Conservation (phyloP, 768 basidiomycete species). For the Cubamyces sp. region DNA sequence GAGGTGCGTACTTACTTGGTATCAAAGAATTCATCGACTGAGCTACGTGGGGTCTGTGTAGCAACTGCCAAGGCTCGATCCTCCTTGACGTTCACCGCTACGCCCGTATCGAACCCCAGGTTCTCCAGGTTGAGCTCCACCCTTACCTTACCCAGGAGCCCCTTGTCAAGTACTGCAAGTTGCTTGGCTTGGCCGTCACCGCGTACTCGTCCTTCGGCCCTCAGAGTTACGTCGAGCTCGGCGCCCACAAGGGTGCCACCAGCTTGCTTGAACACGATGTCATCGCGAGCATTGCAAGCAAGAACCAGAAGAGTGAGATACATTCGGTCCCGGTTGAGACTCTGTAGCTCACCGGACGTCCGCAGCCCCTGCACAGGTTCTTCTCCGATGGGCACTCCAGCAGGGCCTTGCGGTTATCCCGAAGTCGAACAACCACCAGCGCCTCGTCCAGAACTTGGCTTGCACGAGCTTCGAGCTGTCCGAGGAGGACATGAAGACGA, state of each 20-base stretch:
- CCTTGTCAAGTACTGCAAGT: constrained; percentile 48
- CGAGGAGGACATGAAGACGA: constrained; percentile 57
- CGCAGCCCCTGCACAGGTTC: constrained; percentile 41
- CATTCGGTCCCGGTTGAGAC: neutral
- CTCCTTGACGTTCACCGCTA: constrained; percentile 80
- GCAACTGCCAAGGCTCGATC: constrained; percentile 75
- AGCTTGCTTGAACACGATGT: constrained; percentile 57
- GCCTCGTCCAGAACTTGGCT: constrained; percentile 50
- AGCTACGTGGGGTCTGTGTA: constrained; percentile 32
- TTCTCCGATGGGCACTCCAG: constrained; percentile 55
- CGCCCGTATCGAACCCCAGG: constrained; percentile 63
- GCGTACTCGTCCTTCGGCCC: constrained; percentile 62
- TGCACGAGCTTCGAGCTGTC: constrained; percentile 53
- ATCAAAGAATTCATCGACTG: no score
- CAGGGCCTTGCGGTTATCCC: constrained; percentile 53
- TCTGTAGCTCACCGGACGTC: neutral
- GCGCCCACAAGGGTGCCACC: constrained; percentile 53
- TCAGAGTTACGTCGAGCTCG: constrained; percentile 66
- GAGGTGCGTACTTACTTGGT: constrained; percentile 44
- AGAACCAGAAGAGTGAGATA: constrained; percentile 56
- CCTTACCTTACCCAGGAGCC: constrained; percentile 56
- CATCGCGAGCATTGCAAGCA: constrained; percentile 49
- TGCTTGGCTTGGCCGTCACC: constrained; percentile 53
- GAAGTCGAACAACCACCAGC: constrained; percentile 45
- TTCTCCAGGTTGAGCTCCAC: constrained; percentile 64